Evolutionary conservation across 1,284 basidiomycete species (phyloP).

Genomic region (Mrakiaceae sp.): DNA sequence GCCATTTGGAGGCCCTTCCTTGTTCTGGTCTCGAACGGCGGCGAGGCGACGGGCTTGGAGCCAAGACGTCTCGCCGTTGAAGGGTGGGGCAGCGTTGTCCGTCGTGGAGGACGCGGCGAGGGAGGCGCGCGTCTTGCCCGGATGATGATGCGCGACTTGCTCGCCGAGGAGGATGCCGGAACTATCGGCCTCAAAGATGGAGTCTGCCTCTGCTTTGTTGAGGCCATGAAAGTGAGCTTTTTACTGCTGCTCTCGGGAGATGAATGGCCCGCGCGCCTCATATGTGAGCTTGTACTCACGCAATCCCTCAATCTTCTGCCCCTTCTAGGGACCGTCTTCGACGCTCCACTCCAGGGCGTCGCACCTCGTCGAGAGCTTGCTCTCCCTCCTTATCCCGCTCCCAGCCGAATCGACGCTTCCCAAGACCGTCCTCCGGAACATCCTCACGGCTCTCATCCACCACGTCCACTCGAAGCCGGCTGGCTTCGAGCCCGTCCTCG

Average conservation of each 20-base stretch:
- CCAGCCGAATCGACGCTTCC: constrained; percentile 32
- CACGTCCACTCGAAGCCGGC: constrained; percentile 55
- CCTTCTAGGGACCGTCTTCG: constrained; percentile 51
- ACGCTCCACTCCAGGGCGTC: constrained; percentile 64
- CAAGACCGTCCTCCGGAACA: constrained; percentile 35
- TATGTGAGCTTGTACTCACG: not conserved
- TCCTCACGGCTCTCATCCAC: constrained; percentile 66
- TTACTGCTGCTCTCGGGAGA: constrained; percentile 22
- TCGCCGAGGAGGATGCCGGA: constrained; percentile 21
- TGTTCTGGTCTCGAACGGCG: constrained; percentile 46
- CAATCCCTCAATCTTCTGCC: not conserved
- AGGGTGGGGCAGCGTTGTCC: constrained; percentile 58
- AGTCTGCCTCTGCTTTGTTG: constrained; percentile 54
- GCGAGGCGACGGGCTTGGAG: constrained; percentile 4
- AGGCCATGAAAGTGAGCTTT: constrained; percentile 53
- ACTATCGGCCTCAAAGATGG: constrained; percentile 43
- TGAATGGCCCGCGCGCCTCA: constrained; percentile 4
- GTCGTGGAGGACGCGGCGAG: constrained; percentile 44
- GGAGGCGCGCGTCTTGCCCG: constrained; percentile 44
- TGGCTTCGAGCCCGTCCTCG: constrained; percentile 50
- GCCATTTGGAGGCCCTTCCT: constrained; percentile 48
- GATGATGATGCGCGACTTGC: constrained; percentile 5
- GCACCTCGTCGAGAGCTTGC: constrained; percentile 48
- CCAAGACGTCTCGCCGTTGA: constrained; percentile 47
- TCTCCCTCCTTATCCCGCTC: constrained; percentile 23